These are phyloP conservation scores for Cetradonia linearis DNA, from an alignment of 495 filamentous ascomycete genomes.

Conservation along the genomic window DNA sequence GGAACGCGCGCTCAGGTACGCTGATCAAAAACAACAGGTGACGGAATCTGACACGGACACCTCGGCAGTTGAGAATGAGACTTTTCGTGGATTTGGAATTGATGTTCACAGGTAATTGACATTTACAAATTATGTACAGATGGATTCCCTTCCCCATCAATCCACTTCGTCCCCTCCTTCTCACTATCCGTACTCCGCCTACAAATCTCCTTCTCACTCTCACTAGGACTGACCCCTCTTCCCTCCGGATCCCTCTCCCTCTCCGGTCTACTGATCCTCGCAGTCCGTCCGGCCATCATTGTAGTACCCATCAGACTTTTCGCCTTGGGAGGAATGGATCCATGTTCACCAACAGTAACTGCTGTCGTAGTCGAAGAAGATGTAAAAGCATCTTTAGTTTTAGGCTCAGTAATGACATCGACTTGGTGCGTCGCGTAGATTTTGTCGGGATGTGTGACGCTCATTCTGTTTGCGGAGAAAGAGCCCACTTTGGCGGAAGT, in stretches of 20 bases:
- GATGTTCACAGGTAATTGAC: background rate
- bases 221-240: conserved; percentile 22
- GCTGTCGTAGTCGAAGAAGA: conserved; percentile 19
- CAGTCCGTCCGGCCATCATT: conserved; percentile 14
- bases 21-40: background rate
- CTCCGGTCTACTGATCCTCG: conserved; percentile 15
- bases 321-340: conserved; percentile 15
- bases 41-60: background rate
- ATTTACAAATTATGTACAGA: background rate
- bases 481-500: conserved; percentile 11
- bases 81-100: background rate
- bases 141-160: conserved; percentile 14
- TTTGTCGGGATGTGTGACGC: conserved; percentile 13
- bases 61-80: background rate
- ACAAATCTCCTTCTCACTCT: conserved; percentile 23
- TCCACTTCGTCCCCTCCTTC: conserved; percentile 25
- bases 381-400: conserved; percentile 5
- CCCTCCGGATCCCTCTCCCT: conserved; percentile 19
- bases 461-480: conserved; percentile 14
- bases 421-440: conserved; percentile 23
- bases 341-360: conserved; percentile 10
- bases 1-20: background rate
- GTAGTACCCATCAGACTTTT: conserved; percentile 23
- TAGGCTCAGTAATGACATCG: conserved; percentile 23
- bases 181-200: conserved; percentile 23